These are phyloP conservation scores for Carpinus fangiana DNA, from an alignment of 306 rosid species.

Conservation along the genomic window DNA sequence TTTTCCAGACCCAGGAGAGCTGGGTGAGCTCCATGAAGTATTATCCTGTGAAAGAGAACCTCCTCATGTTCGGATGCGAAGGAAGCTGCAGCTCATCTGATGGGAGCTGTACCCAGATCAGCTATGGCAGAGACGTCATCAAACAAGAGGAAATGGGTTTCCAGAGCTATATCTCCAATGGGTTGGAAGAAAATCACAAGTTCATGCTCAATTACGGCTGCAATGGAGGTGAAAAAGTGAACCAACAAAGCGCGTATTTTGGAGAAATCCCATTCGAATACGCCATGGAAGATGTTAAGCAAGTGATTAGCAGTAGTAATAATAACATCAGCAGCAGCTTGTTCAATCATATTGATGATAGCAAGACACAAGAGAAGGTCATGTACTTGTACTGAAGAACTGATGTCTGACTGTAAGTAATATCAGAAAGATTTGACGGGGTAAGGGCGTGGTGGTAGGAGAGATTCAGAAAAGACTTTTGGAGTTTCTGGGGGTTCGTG, in stretches of 20 bases:
- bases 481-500: slow-evolving; percentile 42
- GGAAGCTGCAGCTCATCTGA: slow-evolving; percentile 79
- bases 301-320: slow-evolving; percentile 40
- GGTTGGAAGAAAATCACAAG: slow-evolving; percentile 33
- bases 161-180: slow-evolving; percentile 26
- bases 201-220: slow-evolving; percentile 32
- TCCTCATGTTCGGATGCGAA: slow-evolving; percentile 62
- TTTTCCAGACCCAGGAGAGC: slow-evolving; percentile 48
- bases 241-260: slow-evolving; percentile 31
- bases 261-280: slow-evolving; percentile 45
- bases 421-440: slow-evolving; percentile 82
- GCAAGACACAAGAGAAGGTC: slow-evolving; percentile 53
- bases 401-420: slow-evolving; percentile 54
- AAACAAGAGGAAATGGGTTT: slow-evolving; percentile 56
- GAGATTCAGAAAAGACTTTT: slow-evolving; percentile 36
- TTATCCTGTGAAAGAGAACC: slow-evolving; percentile 37
- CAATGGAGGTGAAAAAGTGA: slow-evolving; percentile 21
- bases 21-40: slow-evolving; percentile 36
- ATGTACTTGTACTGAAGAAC: slow-evolving; percentile 44
- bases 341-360: slow-evolving; percentile 45
- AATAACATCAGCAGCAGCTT: slow-evolving; percentile 17
- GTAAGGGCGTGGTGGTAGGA: slow-evolving; percentile 45
- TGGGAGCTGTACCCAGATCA: slow-evolving; percentile 61
- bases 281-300: slow-evolving; percentile 54
- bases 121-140: slow-evolving; percentile 40